Conservation (phyloP, 192 early-diverging fungal genomes). For the Coemansia asiatica region DNA sequence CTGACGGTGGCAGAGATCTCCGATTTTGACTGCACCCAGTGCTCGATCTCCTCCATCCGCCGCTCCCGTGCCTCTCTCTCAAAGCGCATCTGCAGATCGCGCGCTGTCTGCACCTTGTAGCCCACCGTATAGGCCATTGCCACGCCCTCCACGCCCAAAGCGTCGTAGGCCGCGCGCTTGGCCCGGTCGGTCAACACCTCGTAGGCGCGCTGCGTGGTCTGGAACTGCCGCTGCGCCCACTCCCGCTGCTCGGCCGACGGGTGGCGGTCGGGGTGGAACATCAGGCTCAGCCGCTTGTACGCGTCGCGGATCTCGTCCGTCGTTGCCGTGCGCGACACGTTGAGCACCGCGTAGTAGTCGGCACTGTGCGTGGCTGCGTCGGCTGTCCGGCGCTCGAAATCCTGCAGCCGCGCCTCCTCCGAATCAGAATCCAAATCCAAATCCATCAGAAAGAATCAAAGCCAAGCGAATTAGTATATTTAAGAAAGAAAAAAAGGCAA, state of each 20-base stretch:
- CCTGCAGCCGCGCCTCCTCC: conserved; percentile 35
- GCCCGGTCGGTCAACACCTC: conserved; percentile 81
- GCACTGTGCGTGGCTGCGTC: neutral
- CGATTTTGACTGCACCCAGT: conserved; percentile 62
- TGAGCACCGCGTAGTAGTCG: conserved; percentile 69
- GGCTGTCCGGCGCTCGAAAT: conserved; percentile 20
- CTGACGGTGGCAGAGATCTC: conserved; percentile 39
- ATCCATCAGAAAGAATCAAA: neutral
- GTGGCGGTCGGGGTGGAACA: conserved; percentile 83
- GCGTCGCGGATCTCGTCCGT: conserved; percentile 66
- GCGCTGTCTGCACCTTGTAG: conserved; percentile 63
- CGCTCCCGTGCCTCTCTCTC: conserved; percentile 62
- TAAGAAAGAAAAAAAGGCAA: too few relatives aligned
- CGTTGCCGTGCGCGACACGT: conserved; percentile 63
- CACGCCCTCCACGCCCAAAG: conserved; percentile 88
- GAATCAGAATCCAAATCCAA: neutral
- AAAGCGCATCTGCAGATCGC: conserved; percentile 69
- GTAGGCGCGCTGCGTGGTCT: conserved; percentile 75
- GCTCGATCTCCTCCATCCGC: conserved; percentile 65
- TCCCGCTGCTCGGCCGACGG: conserved; percentile 58
- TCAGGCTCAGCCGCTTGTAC: conserved; percentile 69
- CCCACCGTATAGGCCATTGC: conserved; percentile 63
- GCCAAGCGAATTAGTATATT: too few relatives aligned
- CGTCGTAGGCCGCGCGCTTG: conserved; percentile 85
- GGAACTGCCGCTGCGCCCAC: conserved; percentile 73